phyloP scores from a whole-genome alignment of 23 red algal species.

The Cyanidioschyzon merolae region DNA sequence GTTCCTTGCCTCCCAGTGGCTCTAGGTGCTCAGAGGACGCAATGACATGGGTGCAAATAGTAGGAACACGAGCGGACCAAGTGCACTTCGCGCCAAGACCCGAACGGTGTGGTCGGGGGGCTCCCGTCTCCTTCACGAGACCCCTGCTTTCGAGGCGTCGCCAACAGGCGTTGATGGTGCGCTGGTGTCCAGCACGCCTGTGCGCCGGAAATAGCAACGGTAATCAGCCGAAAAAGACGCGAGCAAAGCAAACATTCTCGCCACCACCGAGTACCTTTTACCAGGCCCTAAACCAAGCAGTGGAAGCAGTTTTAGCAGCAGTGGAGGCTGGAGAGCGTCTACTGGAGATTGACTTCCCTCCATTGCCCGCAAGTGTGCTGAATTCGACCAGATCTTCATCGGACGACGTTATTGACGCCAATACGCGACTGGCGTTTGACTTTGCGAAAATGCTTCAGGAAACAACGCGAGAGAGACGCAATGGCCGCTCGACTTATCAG shows the following conservation, averaged over 20 bases:
- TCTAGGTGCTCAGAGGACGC: no score
- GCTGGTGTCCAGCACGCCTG: no score
- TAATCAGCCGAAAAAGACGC: no score
- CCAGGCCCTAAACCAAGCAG: slow-evolving; percentile 59
- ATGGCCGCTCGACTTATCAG: slow-evolving; percentile 1
- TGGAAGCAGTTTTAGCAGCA: slow-evolving; percentile 34
- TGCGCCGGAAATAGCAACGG: no score
- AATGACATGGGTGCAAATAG: no score
- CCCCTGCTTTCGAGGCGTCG: no score
- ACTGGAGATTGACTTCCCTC: slow-evolving; percentile 92
- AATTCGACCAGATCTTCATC: slow-evolving; percentile 50
- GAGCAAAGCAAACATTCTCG: slow-evolving; percentile 10
- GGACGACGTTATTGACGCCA: slow-evolving; percentile 82
- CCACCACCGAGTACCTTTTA: slow-evolving; percentile 76
- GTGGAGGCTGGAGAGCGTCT: slow-evolving; percentile 37
- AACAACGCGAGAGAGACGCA: neutral
- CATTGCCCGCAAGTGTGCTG: slow-evolving; percentile 46
- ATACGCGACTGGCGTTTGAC: slow-evolving; percentile 63
- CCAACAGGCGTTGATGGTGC: no score
- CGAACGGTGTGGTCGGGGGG: no score
- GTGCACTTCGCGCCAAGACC: no score
- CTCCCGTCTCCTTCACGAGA: no score
- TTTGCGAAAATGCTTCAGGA: slow-evolving; percentile 42
- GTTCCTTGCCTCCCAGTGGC: no score
- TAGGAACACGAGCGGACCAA: no score